Percentiles rank a stretch among this genome's conserved stretches.
Evolutionary conservation across 2,329 filamentous ascomycete species (phyloP).

Genomic region (Aspergillus sergii): DNA sequence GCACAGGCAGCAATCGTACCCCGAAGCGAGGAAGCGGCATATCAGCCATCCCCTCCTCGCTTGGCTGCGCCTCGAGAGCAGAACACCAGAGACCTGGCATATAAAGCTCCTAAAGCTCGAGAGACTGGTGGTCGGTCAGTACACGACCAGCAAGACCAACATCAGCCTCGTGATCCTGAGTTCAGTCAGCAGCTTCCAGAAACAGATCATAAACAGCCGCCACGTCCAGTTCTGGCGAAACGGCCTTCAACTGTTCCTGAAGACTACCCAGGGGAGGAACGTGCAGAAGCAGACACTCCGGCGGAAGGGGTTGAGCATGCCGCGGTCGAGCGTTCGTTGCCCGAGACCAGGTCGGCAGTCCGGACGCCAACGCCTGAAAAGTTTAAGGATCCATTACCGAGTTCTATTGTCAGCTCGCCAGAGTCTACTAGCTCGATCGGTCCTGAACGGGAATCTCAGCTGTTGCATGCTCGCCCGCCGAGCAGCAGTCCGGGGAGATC

Average conservation of each 20-base stretch:
- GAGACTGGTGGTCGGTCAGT: not conserved
- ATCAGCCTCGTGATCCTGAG: not conserved
- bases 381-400: conserved; percentile 9
- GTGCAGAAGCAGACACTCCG: conserved; percentile 26
- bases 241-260: conserved; percentile 46
- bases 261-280: conserved; percentile 43
- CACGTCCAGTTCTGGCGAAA: conserved; percentile 24
- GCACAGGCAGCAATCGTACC: conserved; percentile 28
- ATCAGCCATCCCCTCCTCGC: conserved; percentile 4
- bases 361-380: conserved; percentile 18
- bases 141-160: not conserved
- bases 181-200: conserved; percentile 1
- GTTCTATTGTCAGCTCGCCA: conserved; percentile 25
- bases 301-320: conserved; percentile 1
- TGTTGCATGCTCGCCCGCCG: conserved; percentile 34
- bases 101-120: not conserved
- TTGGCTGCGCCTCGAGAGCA: conserved; percentile 7
- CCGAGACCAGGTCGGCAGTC: conserved; percentile 9
- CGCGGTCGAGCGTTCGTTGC: conserved; percentile 6
- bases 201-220: conserved; percentile 1
- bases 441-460: conserved; percentile 17
- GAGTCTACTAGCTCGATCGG: conserved; percentile 21
- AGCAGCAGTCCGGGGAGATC: conserved; percentile 57
- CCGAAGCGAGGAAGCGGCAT: conserved; percentile 16
- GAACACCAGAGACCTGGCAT: conserved; percentile 1